phyloP scores from a whole-genome alignment of 768 basidiomycete species.

The Leccinum fibrillosum region DNA sequence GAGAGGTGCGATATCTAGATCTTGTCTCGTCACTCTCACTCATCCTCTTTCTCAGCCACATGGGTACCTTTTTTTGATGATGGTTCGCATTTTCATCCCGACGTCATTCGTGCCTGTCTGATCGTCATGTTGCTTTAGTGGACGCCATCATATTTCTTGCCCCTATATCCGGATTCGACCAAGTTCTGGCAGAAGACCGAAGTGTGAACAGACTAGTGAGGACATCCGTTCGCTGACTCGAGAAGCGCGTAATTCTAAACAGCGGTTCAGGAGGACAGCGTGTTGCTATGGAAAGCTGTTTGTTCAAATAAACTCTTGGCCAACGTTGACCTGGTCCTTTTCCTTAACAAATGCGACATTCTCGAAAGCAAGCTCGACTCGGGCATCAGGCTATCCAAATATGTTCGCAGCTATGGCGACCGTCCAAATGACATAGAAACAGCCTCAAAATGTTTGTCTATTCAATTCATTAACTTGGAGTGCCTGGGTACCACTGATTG shows the following conservation, averaged over 20 bases:
- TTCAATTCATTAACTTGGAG: background rate
- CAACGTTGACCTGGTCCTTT: constrained; percentile 70
- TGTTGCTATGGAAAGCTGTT: constrained; percentile 71
- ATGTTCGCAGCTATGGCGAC: constrained; percentile 69
- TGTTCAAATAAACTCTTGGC: constrained; percentile 70
- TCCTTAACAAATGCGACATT: constrained; percentile 82
- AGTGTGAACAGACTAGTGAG: constrained; percentile 49
- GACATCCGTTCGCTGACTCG: background rate
- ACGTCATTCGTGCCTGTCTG: background rate
- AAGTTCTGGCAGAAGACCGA: constrained; percentile 49
- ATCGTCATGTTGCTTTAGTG: constrained; percentile 13
- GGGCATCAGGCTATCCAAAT: constrained; percentile 61
- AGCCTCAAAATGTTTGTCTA: constrained; percentile 58
- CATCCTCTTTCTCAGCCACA: constrained; percentile 32
- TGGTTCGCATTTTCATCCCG: constrained; percentile 27
- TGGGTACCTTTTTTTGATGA: constrained; percentile 59
- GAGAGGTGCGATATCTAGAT: constrained; percentile 30
- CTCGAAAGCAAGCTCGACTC: constrained; percentile 61
- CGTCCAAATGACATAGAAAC: constrained; percentile 67
- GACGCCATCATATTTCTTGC: constrained; percentile 57
- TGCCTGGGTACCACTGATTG: background rate
- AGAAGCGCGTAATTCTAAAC: background rate
- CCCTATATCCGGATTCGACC: constrained; percentile 58
- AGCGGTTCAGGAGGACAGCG: constrained; percentile 62
- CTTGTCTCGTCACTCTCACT: constrained; percentile 6